Conservation (phyloP, 768 basidiomycete genomes). For the Collybia sordida region DNA sequence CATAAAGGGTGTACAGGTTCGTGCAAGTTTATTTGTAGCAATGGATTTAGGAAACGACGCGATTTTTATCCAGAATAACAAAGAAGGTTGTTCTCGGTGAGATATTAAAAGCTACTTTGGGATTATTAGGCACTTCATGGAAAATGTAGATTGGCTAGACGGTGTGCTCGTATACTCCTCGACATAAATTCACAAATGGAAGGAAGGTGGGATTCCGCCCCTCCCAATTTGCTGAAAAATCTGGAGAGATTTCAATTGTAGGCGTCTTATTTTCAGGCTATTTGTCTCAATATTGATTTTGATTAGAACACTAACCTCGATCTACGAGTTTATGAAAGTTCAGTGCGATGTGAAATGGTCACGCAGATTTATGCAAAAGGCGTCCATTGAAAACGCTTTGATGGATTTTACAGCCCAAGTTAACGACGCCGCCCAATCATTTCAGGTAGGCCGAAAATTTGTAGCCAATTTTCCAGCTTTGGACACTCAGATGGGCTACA, state of each 20-base stretch:
- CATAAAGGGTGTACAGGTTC: conserved; percentile 19
- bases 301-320: conserved; percentile 34
- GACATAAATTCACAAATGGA: conserved; percentile 46
- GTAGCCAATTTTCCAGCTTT: not conserved
- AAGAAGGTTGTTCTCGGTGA: conserved; percentile 32
- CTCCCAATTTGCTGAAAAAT: conserved; percentile 36
- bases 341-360: conserved; percentile 41
- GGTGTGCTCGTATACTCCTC: conserved; percentile 39
- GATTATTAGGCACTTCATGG: conserved; percentile 8
- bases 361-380: conserved; percentile 37
- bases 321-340: conserved; percentile 37
- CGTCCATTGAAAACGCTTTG: conserved; percentile 38
- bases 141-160: conserved; percentile 25
- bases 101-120: not conserved
- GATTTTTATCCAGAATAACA: conserved; percentile 31
- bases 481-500: not conserved
- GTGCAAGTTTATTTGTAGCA: not conserved
- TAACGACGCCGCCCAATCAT: conserved; percentile 45
- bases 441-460: conserved; percentile 33
- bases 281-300: not conserved
- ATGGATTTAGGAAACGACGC: conserved; percentile 11
- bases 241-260: conserved; percentile 41
- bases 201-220: conserved; percentile 42
- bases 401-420: conserved; percentile 29
- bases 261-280: conserved; percentile 1